Conservation (phyloP, 768 basidiomycete genomes). For the Amanita thiersii region DNA sequence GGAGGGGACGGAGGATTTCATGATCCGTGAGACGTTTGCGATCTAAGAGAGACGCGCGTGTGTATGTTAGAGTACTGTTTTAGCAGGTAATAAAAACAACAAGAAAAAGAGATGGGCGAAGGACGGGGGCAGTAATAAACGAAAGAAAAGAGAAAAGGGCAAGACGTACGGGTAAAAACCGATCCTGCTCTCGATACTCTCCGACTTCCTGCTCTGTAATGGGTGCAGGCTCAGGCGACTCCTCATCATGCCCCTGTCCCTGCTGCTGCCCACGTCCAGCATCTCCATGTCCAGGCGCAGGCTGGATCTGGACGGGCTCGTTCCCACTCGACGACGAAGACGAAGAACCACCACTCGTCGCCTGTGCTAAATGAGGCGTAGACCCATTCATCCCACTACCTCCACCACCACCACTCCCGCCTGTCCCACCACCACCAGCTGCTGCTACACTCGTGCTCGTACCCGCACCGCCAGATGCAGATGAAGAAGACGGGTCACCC, state of each 20-base stretch:
- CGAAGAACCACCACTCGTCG: not conserved
- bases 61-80: not conserved
- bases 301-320: slow-evolving; percentile 31
- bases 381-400: not conserved
- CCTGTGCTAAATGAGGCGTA: not conserved
- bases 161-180: slow-evolving; percentile 77
- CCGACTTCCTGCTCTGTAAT: slow-evolving; percentile 92
- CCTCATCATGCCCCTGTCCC: slow-evolving; percentile 27
- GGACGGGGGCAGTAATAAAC: slow-evolving; percentile 1
- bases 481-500: too few relatives aligned
- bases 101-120: not conserved
- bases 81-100: too few relatives aligned
- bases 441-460: not conserved
- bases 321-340: not conserved
- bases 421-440: not conserved
- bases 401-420: not conserved
- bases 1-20: slow-evolving; percentile 86
- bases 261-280: too few relatives aligned
- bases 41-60: slow-evolving; percentile 44
- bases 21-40: slow-evolving; percentile 95
- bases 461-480: not conserved
- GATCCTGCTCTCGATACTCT: slow-evolving; percentile 92
- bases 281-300: slow-evolving; percentile 49
- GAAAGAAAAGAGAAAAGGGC: not conserved
- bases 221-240: slow-evolving; percentile 43